Percentiles rank a stretch among this genome's conserved stretches.
Evolutionary conservation across 1,284 basidiomycete genomes (phyloP).

Genomic region (Rhodotorula glutinis): DNA sequence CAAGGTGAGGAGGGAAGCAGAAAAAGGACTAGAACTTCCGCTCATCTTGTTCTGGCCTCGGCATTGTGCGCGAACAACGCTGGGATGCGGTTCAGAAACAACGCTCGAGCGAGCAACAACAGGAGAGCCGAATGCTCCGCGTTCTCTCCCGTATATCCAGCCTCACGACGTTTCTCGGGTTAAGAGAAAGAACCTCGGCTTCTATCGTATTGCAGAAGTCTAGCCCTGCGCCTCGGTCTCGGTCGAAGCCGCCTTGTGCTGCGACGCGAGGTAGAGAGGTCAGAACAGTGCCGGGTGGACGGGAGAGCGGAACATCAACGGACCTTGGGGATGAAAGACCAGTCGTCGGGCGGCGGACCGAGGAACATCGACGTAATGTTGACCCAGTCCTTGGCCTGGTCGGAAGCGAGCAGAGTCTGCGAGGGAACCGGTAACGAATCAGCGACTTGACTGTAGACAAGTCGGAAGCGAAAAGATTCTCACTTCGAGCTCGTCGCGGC

Average conservation of each 20-base stretch:
- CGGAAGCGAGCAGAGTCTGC: conserved; percentile 81
- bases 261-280: neutral
- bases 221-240: conserved; percentile 29
- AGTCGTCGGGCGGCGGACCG: conserved; percentile 61
- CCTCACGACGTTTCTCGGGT: too few relatives aligned
- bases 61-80: too few relatives aligned
- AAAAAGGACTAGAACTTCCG: too few relatives aligned
- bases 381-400: conserved; percentile 86
- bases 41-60: too few relatives aligned
- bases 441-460: neutral
- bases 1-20: too few relatives aligned
- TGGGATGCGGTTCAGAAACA: too few relatives aligned
- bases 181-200: too few relatives aligned
- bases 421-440: neutral
- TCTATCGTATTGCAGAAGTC: neutral
- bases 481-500: conserved; percentile 70
- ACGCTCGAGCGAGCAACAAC: too few relatives aligned
- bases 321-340: conserved; percentile 61
- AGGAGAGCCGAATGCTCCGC: too few relatives aligned
- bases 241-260: conserved; percentile 30
- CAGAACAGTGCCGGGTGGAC: neutral
- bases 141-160: too few relatives aligned
- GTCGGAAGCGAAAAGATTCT: too few relatives aligned
- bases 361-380: conserved; percentile 85
- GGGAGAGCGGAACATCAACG: neutral